Base-by-base conservation (phyloP, 73 alveolate genomes). In the Paramecium caudatum region DNA sequence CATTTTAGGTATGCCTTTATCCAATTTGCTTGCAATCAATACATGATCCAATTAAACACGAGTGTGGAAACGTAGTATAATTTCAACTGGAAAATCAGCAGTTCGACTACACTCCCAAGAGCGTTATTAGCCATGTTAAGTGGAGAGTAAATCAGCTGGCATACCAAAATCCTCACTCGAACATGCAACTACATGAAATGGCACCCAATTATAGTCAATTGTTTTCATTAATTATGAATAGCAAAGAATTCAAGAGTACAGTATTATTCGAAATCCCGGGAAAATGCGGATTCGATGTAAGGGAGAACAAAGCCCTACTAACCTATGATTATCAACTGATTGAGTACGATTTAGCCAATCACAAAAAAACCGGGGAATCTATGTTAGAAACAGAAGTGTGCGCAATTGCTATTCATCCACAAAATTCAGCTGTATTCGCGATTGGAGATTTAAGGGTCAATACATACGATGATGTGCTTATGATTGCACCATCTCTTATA, bases 101-200 rank as follows among this genome's bases (percentile, higher is more conserved):
- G 94, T 96, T 83, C 99, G 82, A 5, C 97, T 95, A 61, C 98
- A 94, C 95, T 97, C 99, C 99, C 99, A 97, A 48, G 96, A 65
- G 45, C 95, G 90, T 63, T 86, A 37, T 32, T 55, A 62, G 61
- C 84, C 82, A 86, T 86, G 45, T 10, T 86, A 25, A 21, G 63
- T 10, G 16, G 93, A 86, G 13, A 86, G 80, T 10, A 41, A 61
- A 30, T 86, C 93, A 1, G 93, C 87, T 4, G 82, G 81, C 3
- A 82, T 63, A 17, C 48, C 55, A 33, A 41, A 61, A 27, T 86
- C 93, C 21, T 86, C 93, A 25, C 93, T 86, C 16, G 83, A 62
- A 39, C 93, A 86, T 21, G 93, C 93, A 17, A 86, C 93, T 5
- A 86, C 82, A 65, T 86, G 93, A 47, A 86, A 86, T 55, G 93